phyloP scores from a whole-genome alignment of 495 filamentous ascomycete species.

The Letharia lupina region DNA sequence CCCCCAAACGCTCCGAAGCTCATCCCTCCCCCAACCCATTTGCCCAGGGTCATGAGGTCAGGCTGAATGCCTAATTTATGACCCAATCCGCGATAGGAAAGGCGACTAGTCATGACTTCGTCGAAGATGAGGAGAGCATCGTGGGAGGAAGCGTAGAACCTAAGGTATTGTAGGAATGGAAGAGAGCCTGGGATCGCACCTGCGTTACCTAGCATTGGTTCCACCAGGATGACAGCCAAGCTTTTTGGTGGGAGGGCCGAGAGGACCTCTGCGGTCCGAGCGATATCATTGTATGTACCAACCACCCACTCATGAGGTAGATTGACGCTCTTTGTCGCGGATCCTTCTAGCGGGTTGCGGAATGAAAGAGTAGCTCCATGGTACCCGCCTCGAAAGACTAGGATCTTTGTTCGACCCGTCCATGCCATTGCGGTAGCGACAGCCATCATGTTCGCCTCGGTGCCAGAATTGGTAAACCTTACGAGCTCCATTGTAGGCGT shows the following conservation, averaged over 20 bases:
- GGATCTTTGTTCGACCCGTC: slow-evolving; percentile 29
- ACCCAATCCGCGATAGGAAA: slow-evolving; percentile 42
- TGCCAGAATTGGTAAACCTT: slow-evolving; percentile 36
- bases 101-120: slow-evolving; percentile 56
- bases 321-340: slow-evolving; percentile 19
- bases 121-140: slow-evolving; percentile 52
- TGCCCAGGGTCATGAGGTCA: slow-evolving; percentile 54
- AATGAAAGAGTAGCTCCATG: slow-evolving; percentile 26
- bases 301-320: slow-evolving; percentile 40
- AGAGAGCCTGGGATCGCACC: slow-evolving; percentile 39
- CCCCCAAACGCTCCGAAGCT: slow-evolving; percentile 58
- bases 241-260: slow-evolving; percentile 23
- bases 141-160: slow-evolving; percentile 28
- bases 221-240: slow-evolving; percentile 50
- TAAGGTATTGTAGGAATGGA: slow-evolving; percentile 40
- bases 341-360: slow-evolving; percentile 2
- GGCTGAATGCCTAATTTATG: slow-evolving; percentile 37
- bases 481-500: slow-evolving; percentile 29
- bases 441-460: slow-evolving; percentile 35
- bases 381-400: slow-evolving; percentile 30
- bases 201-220: slow-evolving; percentile 50
- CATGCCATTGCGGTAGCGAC: slow-evolving; percentile 28
- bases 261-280: slow-evolving; percentile 21
- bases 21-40: slow-evolving; percentile 56
- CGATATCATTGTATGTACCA: slow-evolving; percentile 41